Evolutionary conservation across 306 rosid genomes (phyloP), one percentile per base, ranked within the genome.

Genomic region (Quercus mongolica): DNA sequence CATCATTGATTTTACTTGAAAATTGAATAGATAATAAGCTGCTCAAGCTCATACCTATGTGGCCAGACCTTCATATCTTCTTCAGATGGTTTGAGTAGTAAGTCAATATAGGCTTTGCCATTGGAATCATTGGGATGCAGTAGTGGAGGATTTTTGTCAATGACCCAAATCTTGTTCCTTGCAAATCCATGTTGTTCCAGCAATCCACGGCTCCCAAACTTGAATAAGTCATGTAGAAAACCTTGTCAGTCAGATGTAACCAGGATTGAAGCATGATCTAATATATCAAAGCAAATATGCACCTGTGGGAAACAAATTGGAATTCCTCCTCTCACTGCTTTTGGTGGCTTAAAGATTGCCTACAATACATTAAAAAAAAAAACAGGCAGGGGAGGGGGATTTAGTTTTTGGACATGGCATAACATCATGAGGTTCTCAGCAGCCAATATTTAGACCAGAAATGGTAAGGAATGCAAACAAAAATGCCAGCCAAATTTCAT

Each of bases 271-370:
- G n/a, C 52, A 17, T 6, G 35, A 57, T 21, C 52, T 19, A 18
- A 63, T 73, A 7, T 72, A 51, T 54, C 19, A 71, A 71, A 30
- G 35, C 28, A 61, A 64, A 44, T 6, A 54, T 13, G 31, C 81
- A 92, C 97, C 93, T 95, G 98, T 21, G 99, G 98, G 56, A 95
- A 95, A 79, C 99, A 93, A 64, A 93, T 90, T 79, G 94, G 94
- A 76, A 95, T 93, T 81, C 99, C 99, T 82, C 98, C 99, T 81
- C 98, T 74, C 3, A 92, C 94, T 56, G 98, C 90, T 49, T 74
- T 87, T 4, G 99, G 97, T 56, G 96, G 97, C 84, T 73, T 86
- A 71, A 89, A 90, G 64, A 89, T 78, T 23, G 99, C 97, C 99
- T 95, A 41, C 54, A 76, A 3, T 12, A 21, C 38, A 65, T 57